phyloP scores from a whole-genome alignment of 2,329 filamentous ascomycete genomes.

The Xylariaceae sp. region DNA sequence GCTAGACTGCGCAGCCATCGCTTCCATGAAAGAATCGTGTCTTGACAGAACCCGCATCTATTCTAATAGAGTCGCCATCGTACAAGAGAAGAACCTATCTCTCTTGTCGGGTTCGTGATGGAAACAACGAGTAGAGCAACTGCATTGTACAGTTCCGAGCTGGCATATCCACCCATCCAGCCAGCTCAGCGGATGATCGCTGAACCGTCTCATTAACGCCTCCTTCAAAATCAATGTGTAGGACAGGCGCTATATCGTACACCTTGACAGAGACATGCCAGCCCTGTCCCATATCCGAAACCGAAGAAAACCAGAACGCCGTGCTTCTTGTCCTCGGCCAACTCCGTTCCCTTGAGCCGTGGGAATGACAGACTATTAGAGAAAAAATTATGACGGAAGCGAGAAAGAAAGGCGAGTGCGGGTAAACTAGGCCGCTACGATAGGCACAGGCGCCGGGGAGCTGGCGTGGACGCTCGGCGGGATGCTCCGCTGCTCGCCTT shows the following conservation, averaged over 20 bases:
- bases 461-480: constrained; percentile 48
- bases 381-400: background rate
- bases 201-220: constrained; percentile 11
- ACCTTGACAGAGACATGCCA: constrained; percentile 1
- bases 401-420: background rate
- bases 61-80: background rate
- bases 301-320: constrained; percentile 28
- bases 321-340: constrained; percentile 26
- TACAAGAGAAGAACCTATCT: too few species aligned
- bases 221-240: background rate
- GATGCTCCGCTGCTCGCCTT: constrained; percentile 51
- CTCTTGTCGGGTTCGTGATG: background rate
- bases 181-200: constrained; percentile 6
- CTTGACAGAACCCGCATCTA: background rate
- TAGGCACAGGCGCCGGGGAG: constrained; percentile 48
- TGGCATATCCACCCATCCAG: constrained; percentile 9
- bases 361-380: constrained; percentile 13
- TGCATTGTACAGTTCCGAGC: constrained; percentile 22
- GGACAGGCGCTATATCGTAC: background rate
- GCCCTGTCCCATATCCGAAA: constrained; percentile 11
- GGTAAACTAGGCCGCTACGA: constrained; percentile 41
- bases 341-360: constrained; percentile 20
- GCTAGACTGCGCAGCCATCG: too few species aligned
- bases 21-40: background rate
- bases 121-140: constrained; percentile 4